These are phyloP conservation scores for Hypoxylon sp. DNA, from an alignment of 2,329 filamentous ascomycete species.

Conservation along the genomic window DNA sequence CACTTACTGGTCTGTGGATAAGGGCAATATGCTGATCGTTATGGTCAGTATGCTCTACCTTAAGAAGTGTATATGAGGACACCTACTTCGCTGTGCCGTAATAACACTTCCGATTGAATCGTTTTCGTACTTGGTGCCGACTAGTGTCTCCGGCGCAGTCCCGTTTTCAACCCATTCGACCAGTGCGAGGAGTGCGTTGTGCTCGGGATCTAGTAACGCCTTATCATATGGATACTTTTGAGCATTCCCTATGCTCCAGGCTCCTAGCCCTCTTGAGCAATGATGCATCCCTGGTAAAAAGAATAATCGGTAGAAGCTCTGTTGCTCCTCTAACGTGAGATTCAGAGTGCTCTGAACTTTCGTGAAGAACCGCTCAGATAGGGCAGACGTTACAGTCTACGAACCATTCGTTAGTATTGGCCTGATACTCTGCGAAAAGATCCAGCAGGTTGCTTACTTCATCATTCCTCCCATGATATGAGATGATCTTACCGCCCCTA, in stretches of 20 bases:
- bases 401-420: not conserved
- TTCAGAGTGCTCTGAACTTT: conserved; percentile 25
- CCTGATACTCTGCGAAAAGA: not conserved
- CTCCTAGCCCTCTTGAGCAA: conserved; percentile 24
- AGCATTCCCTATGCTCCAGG: conserved; percentile 30
- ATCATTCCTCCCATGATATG: conserved; percentile 35
- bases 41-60: not conserved
- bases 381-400: conserved; percentile 27
- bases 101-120: conserved; percentile 22
- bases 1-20: conserved; percentile 30
- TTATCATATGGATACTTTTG: conserved; percentile 26
- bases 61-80: not conserved
- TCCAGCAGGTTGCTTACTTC: conserved; percentile 13
- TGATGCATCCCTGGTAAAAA: conserved; percentile 34
- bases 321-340: conserved; percentile 15
- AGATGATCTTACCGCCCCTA: conserved; percentile 28
- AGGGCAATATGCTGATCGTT: conserved; percentile 22
- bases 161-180: conserved; percentile 30
- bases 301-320: conserved; percentile 46
- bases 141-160: conserved; percentile 17
- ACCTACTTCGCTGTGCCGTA: conserved; percentile 28
- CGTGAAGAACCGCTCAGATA: conserved; percentile 21
- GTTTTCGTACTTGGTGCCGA: conserved; percentile 30
- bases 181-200: conserved; percentile 28
- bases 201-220: conserved; percentile 16